Evolutionary conservation across 176 grass and related monocot genomes (phyloP).

Genomic region (Ananas comosus): DNA sequence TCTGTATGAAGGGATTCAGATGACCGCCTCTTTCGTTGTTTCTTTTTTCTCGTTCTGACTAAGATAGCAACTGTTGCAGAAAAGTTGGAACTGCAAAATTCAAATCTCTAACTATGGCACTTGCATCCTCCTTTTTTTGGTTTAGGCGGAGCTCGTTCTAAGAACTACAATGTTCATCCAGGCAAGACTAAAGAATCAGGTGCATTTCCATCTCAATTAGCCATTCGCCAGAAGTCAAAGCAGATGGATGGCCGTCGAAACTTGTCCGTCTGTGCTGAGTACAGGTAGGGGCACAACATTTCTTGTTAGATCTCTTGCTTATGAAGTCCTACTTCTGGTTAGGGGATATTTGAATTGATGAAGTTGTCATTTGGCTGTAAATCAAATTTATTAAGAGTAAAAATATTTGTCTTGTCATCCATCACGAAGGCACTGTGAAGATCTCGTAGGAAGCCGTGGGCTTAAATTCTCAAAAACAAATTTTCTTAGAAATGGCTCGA

Average conservation of each 20-base stretch:
- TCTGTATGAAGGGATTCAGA: too few relatives aligned
- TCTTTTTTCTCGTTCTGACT: background rate
- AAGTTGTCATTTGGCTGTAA: background rate
- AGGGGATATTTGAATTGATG: background rate
- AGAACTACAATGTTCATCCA: conserved; percentile 7
- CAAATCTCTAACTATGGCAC: background rate
- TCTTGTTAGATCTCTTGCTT: background rate
- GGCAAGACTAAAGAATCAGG: conserved; percentile 18
- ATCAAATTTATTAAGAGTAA: background rate
- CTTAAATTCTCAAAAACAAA: too few relatives aligned
- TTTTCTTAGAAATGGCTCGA: too few relatives aligned
- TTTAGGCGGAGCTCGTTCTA: conserved; percentile 21
- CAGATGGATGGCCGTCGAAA: conserved; percentile 7
- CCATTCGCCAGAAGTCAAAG: conserved; percentile 18
- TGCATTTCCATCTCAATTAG: conserved; percentile 13
- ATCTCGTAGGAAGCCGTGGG: too few relatives aligned
- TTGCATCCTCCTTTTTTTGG: background rate
- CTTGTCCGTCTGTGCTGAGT: conserved; percentile 23
- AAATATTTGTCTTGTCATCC: too few relatives aligned
- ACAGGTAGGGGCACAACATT: conserved; percentile 16
- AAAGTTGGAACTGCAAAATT: background rate
- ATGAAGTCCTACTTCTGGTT: background rate
- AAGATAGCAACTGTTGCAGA: background rate
- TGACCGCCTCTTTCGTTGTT: background rate
- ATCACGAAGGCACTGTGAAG: too few relatives aligned